Evolutionary conservation across 1,284 basidiomycete species (phyloP), one percentile per base, ranked within the genome.

Genomic region (Ceratobasidium theobromae): DNA sequence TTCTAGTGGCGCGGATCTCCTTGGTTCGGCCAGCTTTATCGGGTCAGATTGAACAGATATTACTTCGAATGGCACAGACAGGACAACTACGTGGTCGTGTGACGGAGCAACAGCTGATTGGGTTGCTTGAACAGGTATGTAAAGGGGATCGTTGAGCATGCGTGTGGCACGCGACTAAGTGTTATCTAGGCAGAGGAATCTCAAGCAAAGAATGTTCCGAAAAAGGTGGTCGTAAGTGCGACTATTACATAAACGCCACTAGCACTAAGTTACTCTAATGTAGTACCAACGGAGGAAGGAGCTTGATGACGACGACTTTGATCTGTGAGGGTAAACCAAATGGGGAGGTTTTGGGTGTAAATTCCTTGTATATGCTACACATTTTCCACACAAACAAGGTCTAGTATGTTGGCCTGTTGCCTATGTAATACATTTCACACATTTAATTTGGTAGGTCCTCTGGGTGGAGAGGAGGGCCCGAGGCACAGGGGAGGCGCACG

Each of bases 21-120:
- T 85, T 99, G 33, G 96, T 98, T 68, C 91, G 94, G 73, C 92
- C 94, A 0, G 86, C 92, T 66, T 83, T 95, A 74, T 91, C 94
- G 4, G 80, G 84, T 66, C 88, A 95, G 75, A 94, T 98, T 71
- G 91, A 97, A 76, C 83, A 82, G 12, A 85, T 97, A 66, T 80
- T 99, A 46, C 75, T 95, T 38, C 84, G 92, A 45, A 95, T 98
- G 93, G 95, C 91, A 5, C 93, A 95, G 76, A 83, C 85, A 1
- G 95, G 95, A n/a, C 95, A 98, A 76, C 79, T 98, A 52, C 83
- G 89, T 64, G 89, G 90, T 11, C 83, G 89, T 64, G 89, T 99
- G 46, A 88, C 85, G 27, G 96, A 99, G 75, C 82, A 85, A 51
- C 93, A 96, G 74, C 81, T 99, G 67, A 96, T 98, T 73, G 89